Conservation (phyloP, 1,284 basidiomycete species). For the Marasmius oreades region DNA sequence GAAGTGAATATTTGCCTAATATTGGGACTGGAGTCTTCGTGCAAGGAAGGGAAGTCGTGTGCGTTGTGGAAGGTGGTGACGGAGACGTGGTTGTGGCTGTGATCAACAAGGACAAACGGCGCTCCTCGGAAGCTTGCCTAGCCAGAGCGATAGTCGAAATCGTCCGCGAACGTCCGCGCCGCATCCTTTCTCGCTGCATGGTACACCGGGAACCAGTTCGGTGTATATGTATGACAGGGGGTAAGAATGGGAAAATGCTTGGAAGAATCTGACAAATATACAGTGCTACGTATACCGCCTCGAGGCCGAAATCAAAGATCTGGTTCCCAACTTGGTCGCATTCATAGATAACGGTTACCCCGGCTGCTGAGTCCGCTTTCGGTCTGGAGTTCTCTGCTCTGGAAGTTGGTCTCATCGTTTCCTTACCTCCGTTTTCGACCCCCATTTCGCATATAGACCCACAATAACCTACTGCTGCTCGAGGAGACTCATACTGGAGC, state of each 20-base stretch:
- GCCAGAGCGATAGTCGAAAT: constrained; percentile 46
- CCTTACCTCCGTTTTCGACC: no score
- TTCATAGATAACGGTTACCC: neutral
- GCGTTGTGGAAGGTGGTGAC: neutral
- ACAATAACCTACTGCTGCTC: no score
- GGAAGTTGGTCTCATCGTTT: neutral
- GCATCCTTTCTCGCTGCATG: constrained; percentile 16
- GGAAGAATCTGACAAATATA: constrained; percentile 5
- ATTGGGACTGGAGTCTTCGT: neutral
- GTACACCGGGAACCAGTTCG: neutral
- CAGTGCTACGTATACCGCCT: constrained; percentile 1
- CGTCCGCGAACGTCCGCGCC: constrained; percentile 45
- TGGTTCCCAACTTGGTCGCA: neutral
- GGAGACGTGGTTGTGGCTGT: neutral
- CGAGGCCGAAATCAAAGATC: constrained; percentile 1
- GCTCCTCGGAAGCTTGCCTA: constrained; percentile 46
- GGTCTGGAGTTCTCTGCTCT: neutral
- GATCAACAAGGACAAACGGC: constrained; percentile 18
- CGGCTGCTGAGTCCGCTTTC: neutral
- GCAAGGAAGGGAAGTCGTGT: neutral
- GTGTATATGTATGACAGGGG: neutral
- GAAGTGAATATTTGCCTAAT: neutral
- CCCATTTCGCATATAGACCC: no score
- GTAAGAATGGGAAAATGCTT: constrained; percentile 1
- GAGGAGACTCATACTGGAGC: no score